Base-by-base conservation (phyloP, 164 flowering plant genomes). In the Vitis riparia region DNA sequence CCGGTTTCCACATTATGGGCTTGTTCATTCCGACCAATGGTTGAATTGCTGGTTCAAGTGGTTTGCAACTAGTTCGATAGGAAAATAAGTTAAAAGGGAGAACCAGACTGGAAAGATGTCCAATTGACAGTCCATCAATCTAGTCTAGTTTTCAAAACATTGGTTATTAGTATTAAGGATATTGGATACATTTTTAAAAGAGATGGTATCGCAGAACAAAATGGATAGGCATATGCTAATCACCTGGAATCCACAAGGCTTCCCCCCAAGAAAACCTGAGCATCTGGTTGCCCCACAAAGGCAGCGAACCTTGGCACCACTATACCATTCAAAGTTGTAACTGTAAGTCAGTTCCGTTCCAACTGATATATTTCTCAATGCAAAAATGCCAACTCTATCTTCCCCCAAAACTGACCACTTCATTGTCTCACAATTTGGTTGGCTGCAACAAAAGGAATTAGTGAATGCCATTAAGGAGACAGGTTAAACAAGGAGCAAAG, bases 271-370 rank as follows among this genome's bases (percentile, higher is more conserved):
- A 82, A 95, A 95, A 52, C 92, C 92, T 70, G 91, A 86, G 83
- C 99, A 93, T 75, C 70, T 76, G 37, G 84, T 62, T 57, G 99
- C 93, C 62, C 98, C 93, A 80, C 99, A 95, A 11, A 90, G 90
- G 79, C 99, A 95, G 37, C 94, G 98, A 71, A 95, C 98, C 77
- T 92, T 95, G 27, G 93, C 88, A 68, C 99, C 99, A 44, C 98
- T 98, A 83, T 84, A 93, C 99, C 99, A 95, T 76, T 95, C 93
- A 81, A 95, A 95, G 66, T 93, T 95, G 74, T 95, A 95, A 78
- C 93, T 85, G 75, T 93, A 95, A 12, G 88, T 78, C 66, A 93
- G 75, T 80, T 95, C 98, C 61, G 85, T 82, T 76, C 97, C 97
- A 62, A 62, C 77, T 68, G 82, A 62, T 66, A 93, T 93, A 71